Evolutionary conservation across 2,329 filamentous ascomycete species (phyloP), one percentile per base, ranked within the genome.

Genomic region (Fusarium praegraminearum): DNA sequence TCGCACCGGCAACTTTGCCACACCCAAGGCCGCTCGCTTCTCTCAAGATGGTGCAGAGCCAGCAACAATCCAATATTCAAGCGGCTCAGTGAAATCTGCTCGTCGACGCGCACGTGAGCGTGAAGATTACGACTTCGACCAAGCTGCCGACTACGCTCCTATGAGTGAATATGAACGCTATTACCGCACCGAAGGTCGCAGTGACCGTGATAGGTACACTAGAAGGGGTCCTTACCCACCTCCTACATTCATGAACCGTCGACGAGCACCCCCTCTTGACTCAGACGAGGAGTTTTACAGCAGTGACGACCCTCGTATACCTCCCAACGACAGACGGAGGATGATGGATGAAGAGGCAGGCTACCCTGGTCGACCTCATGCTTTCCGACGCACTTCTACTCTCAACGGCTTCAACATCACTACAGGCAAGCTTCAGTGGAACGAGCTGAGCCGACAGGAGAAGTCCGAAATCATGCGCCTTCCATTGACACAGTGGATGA

Each of bases 401-500:
- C 51, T 61, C 41, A 57, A 71, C 12, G 61, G 62, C 20, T 50
- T 65, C 35, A 65, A 71, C 5, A 59, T 75, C 5, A 67, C 64
- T 26, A 68, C 72, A 3, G 61, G 70, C 28, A 71, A 73, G 20
- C 70, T 83, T 20, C 76, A 82, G 56, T 83, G 82, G 78, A 77
- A 79, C 28, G 74, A 76, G 36, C 67, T 84, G 43, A 80, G 76
- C 8, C 71, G 75, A 2, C 75, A 81, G 55, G 80, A 84, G 69
- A 81, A 80, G 72, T 77, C 76, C 7, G 75, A 83, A 59, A 81
- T 83, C 12, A 76, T 84, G 75, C 79, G 82, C 36, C 74, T 84
- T 24, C 83, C 82, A 3, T 78, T 80, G 75, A 81, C 78, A 5
- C 76, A 81, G 33, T 84, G 82, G 83, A 84, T 84, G 82, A 80